These are phyloP conservation scores for Aegilops longissima DNA, from an alignment of 176 grass and related monocot genomes.

Conservation along the genomic window DNA sequence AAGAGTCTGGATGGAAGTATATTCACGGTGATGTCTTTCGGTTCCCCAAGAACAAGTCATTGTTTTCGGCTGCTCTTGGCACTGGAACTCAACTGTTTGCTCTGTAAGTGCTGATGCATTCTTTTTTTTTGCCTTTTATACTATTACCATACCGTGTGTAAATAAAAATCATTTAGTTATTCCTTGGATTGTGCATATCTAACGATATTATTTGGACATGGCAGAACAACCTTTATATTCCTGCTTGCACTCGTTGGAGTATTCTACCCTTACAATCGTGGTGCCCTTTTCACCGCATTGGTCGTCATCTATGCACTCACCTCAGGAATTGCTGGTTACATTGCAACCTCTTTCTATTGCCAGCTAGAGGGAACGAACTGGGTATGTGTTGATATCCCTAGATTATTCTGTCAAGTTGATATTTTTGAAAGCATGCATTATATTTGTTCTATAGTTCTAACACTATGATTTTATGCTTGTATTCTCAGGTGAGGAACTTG, in stretches of 20 bases:
- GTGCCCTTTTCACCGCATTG: slow-evolving; percentile 93
- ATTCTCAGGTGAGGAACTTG: slow-evolving; percentile 93
- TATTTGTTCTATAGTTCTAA: slow-evolving; percentile 22
- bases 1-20: slow-evolving; percentile 98
- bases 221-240: slow-evolving; percentile 96
- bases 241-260: slow-evolving; percentile 91
- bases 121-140: not conserved
- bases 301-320: slow-evolving; percentile 98
- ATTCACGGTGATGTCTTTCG: slow-evolving; percentile 97
- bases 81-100: slow-evolving; percentile 93
- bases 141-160: not conserved
- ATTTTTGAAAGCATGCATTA: not conserved
- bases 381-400: slow-evolving; percentile 46
- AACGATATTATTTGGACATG: slow-evolving; percentile 11
- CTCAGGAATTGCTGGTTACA: slow-evolving; percentile 96
- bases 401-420: not conserved
- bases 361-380: slow-evolving; percentile 93
- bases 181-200: slow-evolving; percentile 2
- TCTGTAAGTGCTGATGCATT: slow-evolving; percentile 49
- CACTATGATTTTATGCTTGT: not conserved
- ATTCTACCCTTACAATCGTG: slow-evolving; percentile 97
- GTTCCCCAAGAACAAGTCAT: slow-evolving; percentile 84
- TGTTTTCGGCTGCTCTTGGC: slow-evolving; percentile 92
- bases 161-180: not conserved
- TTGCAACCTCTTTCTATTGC: slow-evolving; percentile 87